Evolutionary conservation across 2,329 filamentous ascomycete species (phyloP), one percentile per base, ranked within the genome.

Genomic region (Calonectria pseudoturangicola): DNA sequence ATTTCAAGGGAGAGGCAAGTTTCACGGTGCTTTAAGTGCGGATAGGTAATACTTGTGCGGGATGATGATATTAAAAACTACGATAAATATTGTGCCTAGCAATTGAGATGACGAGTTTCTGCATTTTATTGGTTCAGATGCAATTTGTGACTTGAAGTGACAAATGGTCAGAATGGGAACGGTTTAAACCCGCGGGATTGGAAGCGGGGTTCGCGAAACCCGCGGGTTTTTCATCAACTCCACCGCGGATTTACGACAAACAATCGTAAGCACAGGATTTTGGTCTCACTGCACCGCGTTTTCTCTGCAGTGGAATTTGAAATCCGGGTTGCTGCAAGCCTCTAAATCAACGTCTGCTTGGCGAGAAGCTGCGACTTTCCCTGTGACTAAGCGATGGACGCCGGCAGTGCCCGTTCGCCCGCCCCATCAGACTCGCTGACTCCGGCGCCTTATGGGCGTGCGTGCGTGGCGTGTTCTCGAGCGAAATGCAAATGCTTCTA

Each of bases 401-500:
- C 54, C 10, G 28, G 18, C 28, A 25, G 16, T 36, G 12, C 51
- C 9, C 43, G 13, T 15, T 43, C 41, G 16, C 43, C 43, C n/a
- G 28, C 21, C 54, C 30, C 66, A 16, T 64, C 56, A 1, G 66
- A 50, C 6, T 47, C 68, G 21, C 70, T 68, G 50, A 70, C 56
- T 27, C 75, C 84, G 0, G 84, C 84, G 2, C 83, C 84, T 12
- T 85, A 87, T 71, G 85, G 86, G 30, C 82, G 84, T 41, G 83
- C 86, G 9, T 87, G 86, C 65, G 75, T 79, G 51, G 85, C 83
- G 67, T 87, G 86, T 74, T 82, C 83, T 58, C 84, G 83, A 58
- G 85, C 86, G 41, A 87, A 87, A 69, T 86, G 86, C 79, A 86
- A 86, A 79, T 87, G 86, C 73, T 83, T 86, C 33, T 79, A 85